A percentile compares a stretch with the other conserved stretches of the same genome.
Evolutionary conservation across 805 yeast genomes (phyloP).

Genomic region (Starmerella vitae): DNA sequence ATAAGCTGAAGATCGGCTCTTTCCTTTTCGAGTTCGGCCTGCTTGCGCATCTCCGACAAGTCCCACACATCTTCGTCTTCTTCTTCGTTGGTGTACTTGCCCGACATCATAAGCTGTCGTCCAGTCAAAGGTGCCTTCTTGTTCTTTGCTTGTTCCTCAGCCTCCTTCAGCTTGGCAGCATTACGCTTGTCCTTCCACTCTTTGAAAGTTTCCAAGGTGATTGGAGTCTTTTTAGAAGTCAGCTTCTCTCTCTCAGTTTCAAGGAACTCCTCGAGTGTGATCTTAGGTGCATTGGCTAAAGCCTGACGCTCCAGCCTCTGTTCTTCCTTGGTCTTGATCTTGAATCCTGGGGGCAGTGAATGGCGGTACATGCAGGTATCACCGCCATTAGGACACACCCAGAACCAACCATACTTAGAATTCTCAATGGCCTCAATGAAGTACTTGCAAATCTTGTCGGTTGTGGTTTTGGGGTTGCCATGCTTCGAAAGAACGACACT

Average conservation of each 20-base stretch:
- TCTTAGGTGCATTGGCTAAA: constrained; percentile 68
- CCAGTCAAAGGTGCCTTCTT: constrained; percentile 25
- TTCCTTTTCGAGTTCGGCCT: constrained; percentile 22
- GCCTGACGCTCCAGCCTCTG: constrained; percentile 79
- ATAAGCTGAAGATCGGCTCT: constrained; percentile 5
- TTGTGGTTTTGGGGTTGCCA: constrained; percentile 86
- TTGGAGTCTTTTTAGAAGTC: constrained; percentile 66
- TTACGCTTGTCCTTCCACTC: constrained; percentile 69
- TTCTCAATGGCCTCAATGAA: constrained; percentile 96
- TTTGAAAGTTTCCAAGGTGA: constrained; percentile 64
- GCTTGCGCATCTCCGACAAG: constrained; percentile 26
- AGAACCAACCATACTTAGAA: constrained; percentile 97
- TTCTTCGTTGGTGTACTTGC: constrained; percentile 26
- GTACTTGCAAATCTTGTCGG: constrained; percentile 85
- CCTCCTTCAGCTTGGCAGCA: constrained; percentile 37
- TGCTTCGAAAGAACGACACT: constrained; percentile 79
- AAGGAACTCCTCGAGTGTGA: constrained; percentile 88
- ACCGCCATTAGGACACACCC: constrained; percentile 95
- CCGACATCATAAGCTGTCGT: constrained; percentile 30
- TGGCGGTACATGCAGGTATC: constrained; percentile 87
- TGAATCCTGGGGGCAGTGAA: constrained; percentile 92
- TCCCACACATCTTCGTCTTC: constrained; percentile 27
- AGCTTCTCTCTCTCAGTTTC: constrained; percentile 83
- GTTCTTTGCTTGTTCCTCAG: constrained; percentile 34
- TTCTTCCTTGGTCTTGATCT: constrained; percentile 92